Percentiles rank a stretch among this genome's conserved stretches.
These are phyloP conservation scores for Pichia sp. DNA, from an alignment of 1,139 yeast species.

Conservation along the genomic window DNA sequence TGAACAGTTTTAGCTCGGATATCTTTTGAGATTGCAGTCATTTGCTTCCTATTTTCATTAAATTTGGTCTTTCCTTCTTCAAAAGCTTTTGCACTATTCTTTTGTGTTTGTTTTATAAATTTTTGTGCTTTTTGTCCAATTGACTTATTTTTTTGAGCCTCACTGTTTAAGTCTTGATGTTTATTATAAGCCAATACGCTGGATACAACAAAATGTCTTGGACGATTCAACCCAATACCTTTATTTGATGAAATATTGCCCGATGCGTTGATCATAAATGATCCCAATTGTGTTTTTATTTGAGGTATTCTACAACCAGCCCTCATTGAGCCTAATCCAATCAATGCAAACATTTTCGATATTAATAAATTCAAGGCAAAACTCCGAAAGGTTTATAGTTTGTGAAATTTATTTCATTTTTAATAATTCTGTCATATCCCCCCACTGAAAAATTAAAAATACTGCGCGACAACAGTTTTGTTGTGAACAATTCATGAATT, in stretches of 20 bases:
- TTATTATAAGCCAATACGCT: not conserved
- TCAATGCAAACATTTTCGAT: not conserved
- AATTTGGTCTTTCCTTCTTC: constrained; percentile 3
- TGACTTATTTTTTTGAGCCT: not conserved
- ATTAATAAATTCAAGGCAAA: not conserved
- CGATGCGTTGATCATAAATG: not conserved
- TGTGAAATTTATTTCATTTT: not conserved
- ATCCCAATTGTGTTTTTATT: not conserved
- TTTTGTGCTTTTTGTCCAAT: constrained; percentile 5
- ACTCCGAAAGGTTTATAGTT: not conserved
- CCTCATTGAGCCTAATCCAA: not conserved
- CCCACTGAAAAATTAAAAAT: not conserved
- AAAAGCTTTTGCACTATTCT: constrained; percentile 3
- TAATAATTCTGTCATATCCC: not conserved
- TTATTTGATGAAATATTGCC: not conserved
- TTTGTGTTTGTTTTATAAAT: constrained; percentile 6
- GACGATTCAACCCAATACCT: not conserved
- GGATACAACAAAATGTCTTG: not conserved
- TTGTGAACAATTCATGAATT: not conserved
- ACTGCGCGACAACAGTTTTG: not conserved
- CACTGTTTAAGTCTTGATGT: not conserved
- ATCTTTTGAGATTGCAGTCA: constrained; percentile 9
- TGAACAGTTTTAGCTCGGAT: not conserved
- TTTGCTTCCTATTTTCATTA: constrained; percentile 4
- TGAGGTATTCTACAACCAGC: not conserved